phyloP scores from a whole-genome alignment of 2,329 filamentous ascomycete species.

The Aspergillus sojae region DNA sequence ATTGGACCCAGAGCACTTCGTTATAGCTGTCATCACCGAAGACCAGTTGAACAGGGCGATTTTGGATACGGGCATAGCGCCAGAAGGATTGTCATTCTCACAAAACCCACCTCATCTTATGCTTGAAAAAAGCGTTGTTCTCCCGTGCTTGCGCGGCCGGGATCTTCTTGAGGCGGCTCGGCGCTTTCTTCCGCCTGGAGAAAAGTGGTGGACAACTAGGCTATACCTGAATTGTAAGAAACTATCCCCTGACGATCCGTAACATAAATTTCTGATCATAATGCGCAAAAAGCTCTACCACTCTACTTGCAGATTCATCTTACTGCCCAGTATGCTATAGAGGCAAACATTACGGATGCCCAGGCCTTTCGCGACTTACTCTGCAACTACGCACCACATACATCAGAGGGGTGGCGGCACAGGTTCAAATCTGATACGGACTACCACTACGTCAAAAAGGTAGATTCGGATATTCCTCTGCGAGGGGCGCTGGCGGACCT shows the following conservation, averaged over 20 bases:
- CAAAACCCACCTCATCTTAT: neutral
- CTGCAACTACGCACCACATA: neutral
- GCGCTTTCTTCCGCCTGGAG: conserved; percentile 3
- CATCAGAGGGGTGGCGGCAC: neutral
- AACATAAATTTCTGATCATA: neutral
- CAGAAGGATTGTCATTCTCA: neutral
- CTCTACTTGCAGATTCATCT: conserved; percentile 3
- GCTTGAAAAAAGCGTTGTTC: neutral
- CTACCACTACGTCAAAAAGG: conserved; percentile 4
- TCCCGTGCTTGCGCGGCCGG: conserved; percentile 2
- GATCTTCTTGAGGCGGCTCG: conserved; percentile 3
- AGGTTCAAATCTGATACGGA: conserved; percentile 1
- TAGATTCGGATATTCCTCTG: conserved; percentile 1
- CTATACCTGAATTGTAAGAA: conserved; percentile 1
- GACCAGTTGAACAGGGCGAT: neutral
- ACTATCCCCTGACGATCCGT: neutral
- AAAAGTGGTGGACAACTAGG: conserved; percentile 2
- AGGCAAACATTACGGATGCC: conserved; percentile 1
- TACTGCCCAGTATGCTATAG: conserved; percentile 1
- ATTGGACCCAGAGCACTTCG: conserved; percentile 4
- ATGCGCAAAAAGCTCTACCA: neutral
- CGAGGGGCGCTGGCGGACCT: neutral
- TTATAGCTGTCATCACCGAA: neutral
- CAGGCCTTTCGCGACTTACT: neutral
- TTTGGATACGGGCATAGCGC: neutral